These are phyloP conservation scores for Parastagonospora nodorum DNA, from an alignment of 2,329 filamentous ascomycete genomes.

Conservation along the genomic window DNA sequence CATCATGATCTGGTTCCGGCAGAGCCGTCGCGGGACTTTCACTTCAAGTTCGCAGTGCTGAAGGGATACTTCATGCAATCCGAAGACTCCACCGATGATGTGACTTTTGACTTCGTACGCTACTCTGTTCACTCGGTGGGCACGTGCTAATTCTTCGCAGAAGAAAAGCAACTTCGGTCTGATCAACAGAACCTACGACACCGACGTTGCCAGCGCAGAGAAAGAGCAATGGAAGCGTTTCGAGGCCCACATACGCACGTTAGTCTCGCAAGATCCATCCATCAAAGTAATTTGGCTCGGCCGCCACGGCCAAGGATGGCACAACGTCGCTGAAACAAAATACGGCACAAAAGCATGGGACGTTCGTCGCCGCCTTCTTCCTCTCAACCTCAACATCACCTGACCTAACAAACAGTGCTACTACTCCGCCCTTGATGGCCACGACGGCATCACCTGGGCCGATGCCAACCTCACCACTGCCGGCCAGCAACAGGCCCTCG, in stretches of 20 bases:
- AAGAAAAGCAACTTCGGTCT: conserved; percentile 69
- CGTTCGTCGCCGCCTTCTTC: conserved; percentile 46
- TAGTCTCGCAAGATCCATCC: conserved; percentile 57
- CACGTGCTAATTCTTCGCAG: conserved; percentile 41
- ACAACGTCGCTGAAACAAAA: conserved; percentile 69
- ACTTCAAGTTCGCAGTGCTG: conserved; percentile 64
- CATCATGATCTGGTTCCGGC: conserved; percentile 2
- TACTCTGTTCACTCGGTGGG: neutral
- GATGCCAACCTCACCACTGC: conserved; percentile 65
- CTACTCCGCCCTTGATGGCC: conserved; percentile 67
- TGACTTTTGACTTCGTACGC: conserved; percentile 66
- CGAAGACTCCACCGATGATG: conserved; percentile 59
- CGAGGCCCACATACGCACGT: conserved; percentile 56
- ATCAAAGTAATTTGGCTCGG: conserved; percentile 73
- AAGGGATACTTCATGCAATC: conserved; percentile 69
- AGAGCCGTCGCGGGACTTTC: conserved; percentile 22
- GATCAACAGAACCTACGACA: conserved; percentile 64
- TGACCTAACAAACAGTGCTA: conserved; percentile 55
- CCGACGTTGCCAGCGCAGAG: conserved; percentile 43
- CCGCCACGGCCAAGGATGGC: conserved; percentile 70
- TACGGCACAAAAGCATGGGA: conserved; percentile 74
- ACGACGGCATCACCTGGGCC: conserved; percentile 65
- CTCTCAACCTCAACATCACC: neutral
- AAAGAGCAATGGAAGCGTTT: conserved; percentile 65
- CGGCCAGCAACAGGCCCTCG: conserved; percentile 63